phyloP scores from a whole-genome alignment of 2,329 filamentous ascomycete genomes.

The Xylariaceae sp. region DNA sequence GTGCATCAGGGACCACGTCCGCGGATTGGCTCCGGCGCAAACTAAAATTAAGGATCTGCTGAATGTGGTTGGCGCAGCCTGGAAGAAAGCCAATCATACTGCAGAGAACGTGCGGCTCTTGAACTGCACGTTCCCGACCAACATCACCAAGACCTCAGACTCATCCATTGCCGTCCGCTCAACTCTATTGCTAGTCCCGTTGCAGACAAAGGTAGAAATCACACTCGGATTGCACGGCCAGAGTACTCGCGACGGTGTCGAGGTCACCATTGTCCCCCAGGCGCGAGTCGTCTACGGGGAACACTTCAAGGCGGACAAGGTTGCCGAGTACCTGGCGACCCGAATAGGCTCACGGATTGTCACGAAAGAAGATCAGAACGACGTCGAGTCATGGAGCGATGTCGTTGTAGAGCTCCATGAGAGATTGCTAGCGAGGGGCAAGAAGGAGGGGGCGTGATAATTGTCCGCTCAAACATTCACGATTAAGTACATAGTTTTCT shows the following conservation, averaged over 20 bases:
- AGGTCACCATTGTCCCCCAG: slow-evolving; percentile 55
- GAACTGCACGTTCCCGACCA: slow-evolving; percentile 66
- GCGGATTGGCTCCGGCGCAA: slow-evolving; percentile 60
- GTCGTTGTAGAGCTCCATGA: slow-evolving; percentile 58
- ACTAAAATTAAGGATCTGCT: slow-evolving; percentile 63
- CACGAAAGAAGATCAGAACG: slow-evolving; percentile 39
- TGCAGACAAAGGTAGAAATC: slow-evolving; percentile 71
- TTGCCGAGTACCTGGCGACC: slow-evolving; percentile 69
- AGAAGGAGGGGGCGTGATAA: slow-evolving; percentile 42
- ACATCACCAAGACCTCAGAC: slow-evolving; percentile 65
- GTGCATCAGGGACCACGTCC: slow-evolving; percentile 69
- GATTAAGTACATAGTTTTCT: not conserved
- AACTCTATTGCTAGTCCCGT: slow-evolving; percentile 62
- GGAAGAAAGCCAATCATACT: slow-evolving; percentile 66
- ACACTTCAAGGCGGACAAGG: slow-evolving; percentile 73
- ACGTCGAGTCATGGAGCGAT: slow-evolving; percentile 54
- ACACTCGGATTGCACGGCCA: slow-evolving; percentile 57
- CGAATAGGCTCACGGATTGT: slow-evolving; percentile 49
- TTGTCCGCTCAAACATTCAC: too few relatives aligned
- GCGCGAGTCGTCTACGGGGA: slow-evolving; percentile 76
- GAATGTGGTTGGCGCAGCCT: slow-evolving; percentile 60
- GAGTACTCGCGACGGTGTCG: slow-evolving; percentile 51
- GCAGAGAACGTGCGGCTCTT: slow-evolving; percentile 64
- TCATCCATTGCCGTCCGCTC: slow-evolving; percentile 64
- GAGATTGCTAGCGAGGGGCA: slow-evolving; percentile 58